phyloP scores from a whole-genome alignment of 78 protist genomes.

The Cyanophora paradoxa region DNA sequence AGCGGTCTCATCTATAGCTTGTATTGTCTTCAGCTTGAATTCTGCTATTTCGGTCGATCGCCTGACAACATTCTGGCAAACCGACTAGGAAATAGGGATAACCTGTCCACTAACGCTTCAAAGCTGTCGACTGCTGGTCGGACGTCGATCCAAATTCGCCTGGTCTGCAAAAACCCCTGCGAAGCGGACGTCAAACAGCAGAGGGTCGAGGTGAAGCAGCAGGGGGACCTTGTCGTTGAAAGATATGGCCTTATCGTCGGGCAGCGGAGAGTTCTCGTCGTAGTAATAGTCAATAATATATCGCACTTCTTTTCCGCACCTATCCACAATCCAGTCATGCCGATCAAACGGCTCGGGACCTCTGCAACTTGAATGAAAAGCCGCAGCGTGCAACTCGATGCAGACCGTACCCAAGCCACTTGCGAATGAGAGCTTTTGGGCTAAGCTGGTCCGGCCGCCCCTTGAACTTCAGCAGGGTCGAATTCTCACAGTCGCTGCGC shows the following conservation, averaged over 20 bases:
- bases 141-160: neutral
- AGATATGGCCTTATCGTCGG: neutral
- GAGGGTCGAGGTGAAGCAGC: neutral
- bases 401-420: neutral
- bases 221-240: neutral
- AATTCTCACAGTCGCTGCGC: slow-evolving; percentile 20
- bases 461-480: slow-evolving; percentile 45
- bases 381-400: neutral
- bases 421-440: slow-evolving; percentile 2
- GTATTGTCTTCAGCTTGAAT: no score
- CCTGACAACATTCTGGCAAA: no score
- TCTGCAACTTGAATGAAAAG: neutral
- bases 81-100: no score
- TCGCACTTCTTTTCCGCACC: slow-evolving; percentile 30
- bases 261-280: neutral
- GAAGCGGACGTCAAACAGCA: neutral
- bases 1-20: no score
- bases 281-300: slow-evolving; percentile 38
- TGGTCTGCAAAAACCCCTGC: neutral
- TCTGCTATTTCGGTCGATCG: no score
- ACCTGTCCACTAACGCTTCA: neutral
- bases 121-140: neutral
- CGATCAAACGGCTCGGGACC: slow-evolving; percentile 23
- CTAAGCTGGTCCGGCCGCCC: slow-evolving; percentile 63
- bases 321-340: slow-evolving; percentile 26